Percentiles rank a stretch among this genome's conserved stretches.
phyloP scores from a whole-genome alignment of 306 rosid species.

The Trifolium repens region DNA sequence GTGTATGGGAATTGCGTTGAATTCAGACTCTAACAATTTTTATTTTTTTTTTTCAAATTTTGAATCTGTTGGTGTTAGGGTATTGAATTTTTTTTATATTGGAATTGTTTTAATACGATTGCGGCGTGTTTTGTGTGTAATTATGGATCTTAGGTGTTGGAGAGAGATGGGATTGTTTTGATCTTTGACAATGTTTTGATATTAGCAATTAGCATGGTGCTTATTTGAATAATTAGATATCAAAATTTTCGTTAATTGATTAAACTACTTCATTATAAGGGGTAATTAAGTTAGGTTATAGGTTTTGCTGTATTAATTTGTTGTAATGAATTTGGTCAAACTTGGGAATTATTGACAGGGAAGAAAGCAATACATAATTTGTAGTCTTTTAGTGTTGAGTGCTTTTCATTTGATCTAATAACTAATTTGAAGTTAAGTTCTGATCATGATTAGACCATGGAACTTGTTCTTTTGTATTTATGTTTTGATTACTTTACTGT shows the following conservation, averaged over 20 bases:
- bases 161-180: slow-evolving; percentile 28
- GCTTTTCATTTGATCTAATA: background rate
- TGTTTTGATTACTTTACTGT: slow-evolving; percentile 20
- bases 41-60: background rate
- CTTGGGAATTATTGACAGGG: background rate
- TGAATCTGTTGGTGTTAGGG: background rate
- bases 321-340: background rate
- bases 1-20: background rate
- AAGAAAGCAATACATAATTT: slow-evolving; percentile 1
- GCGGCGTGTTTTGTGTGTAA: background rate
- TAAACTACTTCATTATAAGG: slow-evolving; percentile 8
- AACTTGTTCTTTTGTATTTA: slow-evolving; percentile 26
- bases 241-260: background rate
- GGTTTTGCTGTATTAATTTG: background rate
- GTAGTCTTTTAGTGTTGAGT: background rate
- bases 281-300: slow-evolving; percentile 41
- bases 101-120: slow-evolving; percentile 10
- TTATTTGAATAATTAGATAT: background rate
- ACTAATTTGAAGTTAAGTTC: background rate
- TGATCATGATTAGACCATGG: slow-evolving; percentile 3
- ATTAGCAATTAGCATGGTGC: background rate
- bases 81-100: background rate
- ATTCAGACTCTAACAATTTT: slow-evolving; percentile 4
- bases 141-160: slow-evolving; percentile 37
- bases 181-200: background rate